Percentiles rank a stretch among this genome's conserved stretches.
Evolutionary conservation across 2,329 filamentous ascomycete species (phyloP).

Genomic region (Fusarium mundagurra): DNA sequence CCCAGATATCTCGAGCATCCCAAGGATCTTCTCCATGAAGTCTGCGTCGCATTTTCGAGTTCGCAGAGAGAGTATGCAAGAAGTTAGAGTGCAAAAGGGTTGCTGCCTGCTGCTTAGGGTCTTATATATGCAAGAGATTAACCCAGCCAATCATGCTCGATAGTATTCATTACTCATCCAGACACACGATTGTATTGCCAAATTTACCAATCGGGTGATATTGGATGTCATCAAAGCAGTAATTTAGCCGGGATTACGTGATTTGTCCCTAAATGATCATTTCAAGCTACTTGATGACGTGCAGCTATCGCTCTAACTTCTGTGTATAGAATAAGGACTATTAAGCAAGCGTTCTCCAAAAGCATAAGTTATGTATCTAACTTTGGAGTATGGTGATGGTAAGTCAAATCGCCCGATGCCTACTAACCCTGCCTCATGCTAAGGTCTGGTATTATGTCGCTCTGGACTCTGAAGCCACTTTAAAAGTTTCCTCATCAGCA

Average conservation of each 20-base stretch:
- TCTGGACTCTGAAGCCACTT: neutral
- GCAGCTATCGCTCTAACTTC: accelerated
- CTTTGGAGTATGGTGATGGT: accelerated
- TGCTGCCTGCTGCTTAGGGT: neutral
- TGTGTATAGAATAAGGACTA: accelerated
- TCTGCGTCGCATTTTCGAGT: neutral
- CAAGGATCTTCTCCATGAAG: neutral
- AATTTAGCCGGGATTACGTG: too few relatives aligned
- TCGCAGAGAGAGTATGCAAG: neutral
- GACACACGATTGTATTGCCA: neutral
- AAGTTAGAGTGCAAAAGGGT: neutral
- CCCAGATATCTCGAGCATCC: neutral
- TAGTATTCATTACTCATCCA: neutral
- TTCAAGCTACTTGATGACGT: neutral
- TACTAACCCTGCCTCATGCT: neutral
- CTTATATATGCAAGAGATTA: neutral
- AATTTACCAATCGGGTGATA: neutral
- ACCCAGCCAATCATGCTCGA: neutral
- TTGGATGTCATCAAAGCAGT: neutral
- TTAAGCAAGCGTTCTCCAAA: neutral
- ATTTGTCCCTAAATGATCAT: neutral
- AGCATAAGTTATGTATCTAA: neutral
- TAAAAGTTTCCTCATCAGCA: neutral
- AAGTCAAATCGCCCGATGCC: too few relatives aligned
- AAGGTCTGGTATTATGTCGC: too few relatives aligned